Base-by-base conservation (phyloP, 2,329 filamentous ascomycete genomes). In the Thermoascus crustaceus region DNA sequence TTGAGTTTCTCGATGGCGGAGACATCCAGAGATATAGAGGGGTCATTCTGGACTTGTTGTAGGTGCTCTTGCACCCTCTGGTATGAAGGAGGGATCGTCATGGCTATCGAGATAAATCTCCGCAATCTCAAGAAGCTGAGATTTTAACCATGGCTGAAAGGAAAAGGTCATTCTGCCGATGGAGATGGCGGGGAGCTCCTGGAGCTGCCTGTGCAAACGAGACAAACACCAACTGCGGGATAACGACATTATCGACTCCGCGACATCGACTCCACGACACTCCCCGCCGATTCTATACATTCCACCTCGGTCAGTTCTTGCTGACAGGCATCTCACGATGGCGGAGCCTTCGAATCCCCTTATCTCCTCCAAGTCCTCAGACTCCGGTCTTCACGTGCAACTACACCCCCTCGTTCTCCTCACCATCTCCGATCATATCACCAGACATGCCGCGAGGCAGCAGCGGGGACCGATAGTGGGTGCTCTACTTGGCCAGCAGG, bases 351-450 rank as follows among this genome's bases (percentile, higher is more conserved):
- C 46, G 11, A 80, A 78, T 48, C 67, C 77, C 35, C 70, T 85
- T 42, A 57, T 86, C 30, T 84, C 80, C 4, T 71, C 69, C 39
- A 82, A 78, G 61, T 72, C 77, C 4, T 77, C 76, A 26, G 85
- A 91, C 60, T 81, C 80, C 13, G 77, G 78, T 33, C 76, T 93
- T 29, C 81, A 86, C 45, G 78, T 87, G 37, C 78, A 87, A 49
- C 77, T 98, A 11, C 91, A 98, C 54, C 91, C 91, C 17, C 80
- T 98, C 32, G 88, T 94, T 34, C 82, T 96, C 47, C 84, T 98
- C 64, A 93, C 84, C 46, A 91, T 98, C 52, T 94, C 89, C 49
- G 91, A 98, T 63, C 93, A 94, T 60, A 87, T 96, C 59, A 94
- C 89, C 39, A 78, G 91, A 41, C 88, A 94, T 61, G 85, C 81